Conservation (phyloP, 176 grass and related monocot species). For the maize (Zea mays) region DNA sequence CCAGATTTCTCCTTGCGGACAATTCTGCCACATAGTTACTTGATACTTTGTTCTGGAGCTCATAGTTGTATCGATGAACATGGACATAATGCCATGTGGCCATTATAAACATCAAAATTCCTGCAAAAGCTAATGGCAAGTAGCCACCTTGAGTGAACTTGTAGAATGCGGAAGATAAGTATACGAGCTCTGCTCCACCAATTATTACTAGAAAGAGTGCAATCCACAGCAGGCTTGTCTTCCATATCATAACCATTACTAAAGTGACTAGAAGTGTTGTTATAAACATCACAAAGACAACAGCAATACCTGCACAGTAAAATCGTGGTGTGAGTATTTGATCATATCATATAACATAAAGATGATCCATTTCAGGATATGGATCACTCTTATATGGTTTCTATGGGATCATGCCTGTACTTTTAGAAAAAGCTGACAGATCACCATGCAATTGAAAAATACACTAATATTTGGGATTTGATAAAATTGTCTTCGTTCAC, state of each 20-base stretch:
- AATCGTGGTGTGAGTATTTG: slow-evolving; percentile 4
- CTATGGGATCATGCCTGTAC: background rate
- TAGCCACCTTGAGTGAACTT: slow-evolving; percentile 71
- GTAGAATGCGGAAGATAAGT: slow-evolving; percentile 64
- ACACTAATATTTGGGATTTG: background rate
- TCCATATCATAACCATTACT: slow-evolving; percentile 73
- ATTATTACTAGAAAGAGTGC: slow-evolving; percentile 50
- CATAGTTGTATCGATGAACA: slow-evolving; percentile 58
- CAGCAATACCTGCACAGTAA: slow-evolving; percentile 64
- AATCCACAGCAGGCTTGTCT: slow-evolving; percentile 49
- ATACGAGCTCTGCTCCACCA: slow-evolving; percentile 55
- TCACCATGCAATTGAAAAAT: slow-evolving; percentile 9
- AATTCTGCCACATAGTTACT: slow-evolving; percentile 52
- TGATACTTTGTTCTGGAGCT: slow-evolving; percentile 63
- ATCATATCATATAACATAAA: slow-evolving; percentile 33
- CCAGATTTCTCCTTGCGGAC: slow-evolving; percentile 22
- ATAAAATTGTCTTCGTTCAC: background rate
- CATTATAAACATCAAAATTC: slow-evolving; percentile 62
- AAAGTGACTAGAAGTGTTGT: slow-evolving; percentile 61
- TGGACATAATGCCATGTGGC: slow-evolving; percentile 74
- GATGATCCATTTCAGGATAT: background rate
- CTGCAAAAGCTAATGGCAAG: slow-evolving; percentile 59
- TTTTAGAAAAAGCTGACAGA: background rate
- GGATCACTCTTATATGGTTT: background rate
- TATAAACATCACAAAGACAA: slow-evolving; percentile 74